Percentiles rank a stretch among this genome's conserved stretches.
These are phyloP conservation scores for Camelina neglecta DNA, from an alignment of 345 rosid species.

Conservation along the genomic window DNA sequence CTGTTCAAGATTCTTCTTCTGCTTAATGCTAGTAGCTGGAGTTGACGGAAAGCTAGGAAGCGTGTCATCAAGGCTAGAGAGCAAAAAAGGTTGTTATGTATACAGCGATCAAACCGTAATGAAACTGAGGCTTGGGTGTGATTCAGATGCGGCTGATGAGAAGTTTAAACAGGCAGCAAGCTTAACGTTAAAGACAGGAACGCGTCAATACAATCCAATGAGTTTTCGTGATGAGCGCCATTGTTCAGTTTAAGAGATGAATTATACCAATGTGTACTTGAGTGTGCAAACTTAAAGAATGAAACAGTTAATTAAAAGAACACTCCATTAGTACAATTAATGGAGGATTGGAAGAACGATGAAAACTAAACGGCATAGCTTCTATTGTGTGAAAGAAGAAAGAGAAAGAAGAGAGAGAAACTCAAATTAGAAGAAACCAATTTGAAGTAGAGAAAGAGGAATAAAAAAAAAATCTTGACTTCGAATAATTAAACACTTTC, in stretches of 20 bases:
- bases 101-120: constrained; percentile 48
- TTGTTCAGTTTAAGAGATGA: constrained; percentile 80
- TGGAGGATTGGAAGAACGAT: not conserved
- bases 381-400: no score
- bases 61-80: constrained; percentile 61
- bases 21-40: constrained; percentile 53
- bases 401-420: no score
- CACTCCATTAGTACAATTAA: constrained; percentile 4
- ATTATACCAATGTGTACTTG: constrained; percentile 75
- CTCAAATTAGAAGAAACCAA: no score
- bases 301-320: not conserved
- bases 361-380: no score
- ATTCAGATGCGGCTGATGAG: constrained; percentile 39
- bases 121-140: constrained; percentile 59
- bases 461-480: no score
- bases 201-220: constrained; percentile 66
- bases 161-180: constrained; percentile 55
- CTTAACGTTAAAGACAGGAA: constrained; percentile 55
- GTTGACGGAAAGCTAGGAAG: constrained; percentile 62
- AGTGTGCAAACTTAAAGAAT: constrained; percentile 51
- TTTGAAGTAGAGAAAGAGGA: no score
- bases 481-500: no score
- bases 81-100: constrained; percentile 64
- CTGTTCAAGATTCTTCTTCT: constrained; percentile 48
- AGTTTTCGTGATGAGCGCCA: constrained; percentile 84